These are phyloP conservation scores for Micractinium conductrix DNA, from an alignment of 139 green algal species.

Conservation along the genomic window DNA sequence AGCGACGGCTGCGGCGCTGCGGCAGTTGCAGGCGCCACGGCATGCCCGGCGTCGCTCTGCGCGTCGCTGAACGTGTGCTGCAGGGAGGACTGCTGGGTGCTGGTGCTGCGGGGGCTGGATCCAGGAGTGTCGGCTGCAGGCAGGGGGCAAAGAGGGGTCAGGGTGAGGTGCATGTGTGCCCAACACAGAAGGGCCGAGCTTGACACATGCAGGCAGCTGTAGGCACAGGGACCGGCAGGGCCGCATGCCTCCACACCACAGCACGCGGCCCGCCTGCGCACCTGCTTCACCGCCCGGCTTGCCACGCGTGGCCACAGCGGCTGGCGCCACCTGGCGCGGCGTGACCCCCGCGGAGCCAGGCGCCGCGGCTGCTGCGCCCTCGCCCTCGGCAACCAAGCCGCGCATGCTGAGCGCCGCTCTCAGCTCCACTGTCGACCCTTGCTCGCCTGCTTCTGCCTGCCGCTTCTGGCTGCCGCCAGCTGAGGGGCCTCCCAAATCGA, in stretches of 20 bases:
- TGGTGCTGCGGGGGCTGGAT: slow-evolving; percentile 30
- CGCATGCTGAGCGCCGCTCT: too few relatives aligned
- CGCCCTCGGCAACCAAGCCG: not conserved
- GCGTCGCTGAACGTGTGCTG: not conserved
- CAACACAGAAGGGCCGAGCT: too few relatives aligned
- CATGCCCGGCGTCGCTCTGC: not conserved
- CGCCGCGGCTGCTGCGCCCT: not conserved
- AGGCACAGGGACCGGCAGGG: too few relatives aligned
- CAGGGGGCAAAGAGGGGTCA: not conserved
- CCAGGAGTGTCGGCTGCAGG: not conserved
- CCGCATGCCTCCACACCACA: too few relatives aligned
- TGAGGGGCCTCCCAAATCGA: not conserved
- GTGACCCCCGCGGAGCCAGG: not conserved
- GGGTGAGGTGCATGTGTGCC: not conserved
- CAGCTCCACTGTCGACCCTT: not conserved
- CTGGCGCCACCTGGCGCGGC: not conserved
- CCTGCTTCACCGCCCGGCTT: not conserved
- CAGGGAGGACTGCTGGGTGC: slow-evolving; percentile 20
- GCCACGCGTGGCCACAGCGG: not conserved
- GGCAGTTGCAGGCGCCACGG: not conserved
- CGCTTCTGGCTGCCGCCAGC: not conserved
- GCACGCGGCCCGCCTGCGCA: not conserved
- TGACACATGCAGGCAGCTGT: too few relatives aligned
- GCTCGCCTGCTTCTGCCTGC: not conserved
- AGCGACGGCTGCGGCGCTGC: not conserved